Conservation (phyloP, 2,329 filamentous ascomycete genomes). For the Tolypocladium endophyticum region DNA sequence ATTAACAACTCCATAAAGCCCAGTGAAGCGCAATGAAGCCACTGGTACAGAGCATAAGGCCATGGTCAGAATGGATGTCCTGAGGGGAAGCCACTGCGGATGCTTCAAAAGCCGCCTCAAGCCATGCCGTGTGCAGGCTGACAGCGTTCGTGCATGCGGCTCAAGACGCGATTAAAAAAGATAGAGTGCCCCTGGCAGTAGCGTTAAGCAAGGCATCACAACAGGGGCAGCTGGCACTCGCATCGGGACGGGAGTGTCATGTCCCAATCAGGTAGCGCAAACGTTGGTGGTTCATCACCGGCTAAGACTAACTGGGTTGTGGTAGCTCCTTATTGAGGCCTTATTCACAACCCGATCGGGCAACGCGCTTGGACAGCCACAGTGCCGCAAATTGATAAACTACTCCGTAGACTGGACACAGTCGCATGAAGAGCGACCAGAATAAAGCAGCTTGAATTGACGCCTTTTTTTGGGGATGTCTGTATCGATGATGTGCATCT, state of each 20-base stretch:
- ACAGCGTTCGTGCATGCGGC: not conserved
- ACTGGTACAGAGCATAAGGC: not conserved
- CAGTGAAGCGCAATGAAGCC: not conserved
- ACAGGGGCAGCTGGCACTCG: not conserved
- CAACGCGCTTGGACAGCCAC: constrained; percentile 1
- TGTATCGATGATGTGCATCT: not conserved
- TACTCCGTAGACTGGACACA: too few relatives aligned
- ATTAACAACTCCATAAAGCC: not conserved
- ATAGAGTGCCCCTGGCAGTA: not conserved
- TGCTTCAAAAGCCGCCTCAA: not conserved
- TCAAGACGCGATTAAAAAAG: too few relatives aligned
- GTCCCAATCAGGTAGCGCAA: not conserved
- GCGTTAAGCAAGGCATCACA: too few relatives aligned
- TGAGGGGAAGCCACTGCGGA: not conserved
- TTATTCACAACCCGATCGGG: constrained; percentile 15
- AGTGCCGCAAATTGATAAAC: not conserved
- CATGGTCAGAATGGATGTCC: not conserved
- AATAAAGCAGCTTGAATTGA: too few relatives aligned
- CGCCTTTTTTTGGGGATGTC: too few relatives aligned
- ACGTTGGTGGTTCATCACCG: too few relatives aligned
- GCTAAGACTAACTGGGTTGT: not conserved
- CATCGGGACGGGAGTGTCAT: too few relatives aligned
- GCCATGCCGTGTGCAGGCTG: not conserved
- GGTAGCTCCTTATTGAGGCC: constrained; percentile 9
- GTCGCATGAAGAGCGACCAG: not conserved